Evolutionary conservation across 108 stramenopile species (phyloP), one percentile per base, ranked within the genome.

Genomic region (Cyclostephanos invisitatus): DNA sequence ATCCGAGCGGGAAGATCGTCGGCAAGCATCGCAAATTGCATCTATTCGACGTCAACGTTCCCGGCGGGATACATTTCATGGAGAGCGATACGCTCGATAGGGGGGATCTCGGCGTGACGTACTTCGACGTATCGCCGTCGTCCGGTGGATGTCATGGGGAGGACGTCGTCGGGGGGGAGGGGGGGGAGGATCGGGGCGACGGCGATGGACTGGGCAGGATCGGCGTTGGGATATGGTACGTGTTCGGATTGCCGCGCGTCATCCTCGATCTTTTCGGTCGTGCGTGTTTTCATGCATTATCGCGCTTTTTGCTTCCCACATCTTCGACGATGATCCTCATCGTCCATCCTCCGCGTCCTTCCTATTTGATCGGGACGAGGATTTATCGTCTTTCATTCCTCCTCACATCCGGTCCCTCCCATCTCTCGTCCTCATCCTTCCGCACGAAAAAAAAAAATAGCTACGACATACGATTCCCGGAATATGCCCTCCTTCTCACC

Each of bases 391-490:
- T n/a, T n/a, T 25, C 29, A 32, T 32, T 3, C 18, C 2, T 15
- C 40, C 32, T 50, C 36, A 54, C 27, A 27, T 47, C 64, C 36
- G 32, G 21, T 17, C 50, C 25, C 32, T 20, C 51, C 6, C 9
- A 47, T 59, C 55, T 3, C 38, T 24, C 20, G 0, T 17, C 21
- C 22, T 38, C 55, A 22, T 25, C 3, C 2, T 5, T 17, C 58
- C 18, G 18, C 17, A 0, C 58, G 20, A 59, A 5, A 61, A 42
- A 40, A 21, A 54, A 57, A 27, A 3, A 27, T n/a, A 60, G 63
- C 87, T 99, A 99, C 81, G 99, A 99, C 85, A 95, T 99, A 76
- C 96, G 99, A 14, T 99, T 99, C 67, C 95, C 98, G 11, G 97
- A 98, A 81, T 95, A 96, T 28, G 91, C 97, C 59, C 91, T 98